Evolutionary conservation across 805 yeast genomes (phyloP).

Genomic region (Candida silvatica): DNA sequence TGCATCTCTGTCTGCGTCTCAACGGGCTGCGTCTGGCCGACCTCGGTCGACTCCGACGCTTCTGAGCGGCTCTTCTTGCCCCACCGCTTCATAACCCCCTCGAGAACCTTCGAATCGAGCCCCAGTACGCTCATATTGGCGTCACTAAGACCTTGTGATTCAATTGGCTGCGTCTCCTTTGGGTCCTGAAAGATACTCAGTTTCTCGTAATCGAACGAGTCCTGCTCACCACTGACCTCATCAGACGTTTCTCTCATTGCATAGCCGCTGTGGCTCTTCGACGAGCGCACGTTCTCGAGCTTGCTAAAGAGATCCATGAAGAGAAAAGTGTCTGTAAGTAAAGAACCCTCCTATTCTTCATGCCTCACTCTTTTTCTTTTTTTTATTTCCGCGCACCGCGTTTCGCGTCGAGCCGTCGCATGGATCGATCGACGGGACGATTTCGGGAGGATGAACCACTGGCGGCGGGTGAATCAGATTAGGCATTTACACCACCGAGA

Average conservation of each 20-base stretch:
- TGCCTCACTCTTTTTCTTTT: not conserved
- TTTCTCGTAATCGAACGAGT: not conserved
- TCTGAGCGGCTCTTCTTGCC: no score
- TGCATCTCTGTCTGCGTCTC: no score
- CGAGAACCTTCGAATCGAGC: constrained; percentile 2
- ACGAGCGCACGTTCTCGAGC: not conserved
- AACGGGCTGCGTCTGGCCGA: no score
- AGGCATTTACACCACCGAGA: no score
- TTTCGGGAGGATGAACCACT: no score
- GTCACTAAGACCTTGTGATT: constrained; percentile 1
- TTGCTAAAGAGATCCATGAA: not conserved
- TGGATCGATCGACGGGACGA: no score
- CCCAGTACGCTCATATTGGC: constrained; percentile 1
- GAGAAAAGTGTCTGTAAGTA: not conserved
- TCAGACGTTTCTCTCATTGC: not conserved
- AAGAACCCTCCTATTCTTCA: not conserved
- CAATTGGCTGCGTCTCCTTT: not conserved
- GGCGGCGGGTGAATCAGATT: no score
- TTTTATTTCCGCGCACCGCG: no score
- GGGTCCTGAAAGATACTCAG: constrained; percentile 1
- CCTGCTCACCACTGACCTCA: not conserved
- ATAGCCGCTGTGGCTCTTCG: not conserved
- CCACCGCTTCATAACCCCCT: constrained; percentile 3
- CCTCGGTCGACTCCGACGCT: no score
- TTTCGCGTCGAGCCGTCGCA: no score